phyloP scores from a whole-genome alignment of 371 early-diverging fungal species.

The Coemansia sp. region DNA sequence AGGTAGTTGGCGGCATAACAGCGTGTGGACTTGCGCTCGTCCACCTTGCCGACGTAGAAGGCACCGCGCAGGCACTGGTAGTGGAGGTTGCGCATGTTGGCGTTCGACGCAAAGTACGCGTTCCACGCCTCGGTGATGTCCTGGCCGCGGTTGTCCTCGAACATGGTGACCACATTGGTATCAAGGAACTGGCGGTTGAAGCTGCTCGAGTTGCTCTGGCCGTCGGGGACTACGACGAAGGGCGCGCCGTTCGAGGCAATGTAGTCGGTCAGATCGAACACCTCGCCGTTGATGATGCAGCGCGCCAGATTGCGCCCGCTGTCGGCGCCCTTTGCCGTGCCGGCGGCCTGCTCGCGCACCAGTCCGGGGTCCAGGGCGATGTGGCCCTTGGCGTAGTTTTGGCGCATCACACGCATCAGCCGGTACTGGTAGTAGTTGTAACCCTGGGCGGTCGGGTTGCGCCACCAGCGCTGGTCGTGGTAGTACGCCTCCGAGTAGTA shows the following conservation, averaged over 20 bases:
- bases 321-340: slow-evolving; percentile 43
- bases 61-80: slow-evolving; percentile 75
- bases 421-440: slow-evolving; percentile 68
- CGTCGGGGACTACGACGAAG: slow-evolving; percentile 54
- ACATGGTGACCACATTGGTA: slow-evolving; percentile 58
- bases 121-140: slow-evolving; percentile 67
- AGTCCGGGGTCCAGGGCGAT: slow-evolving; percentile 56
- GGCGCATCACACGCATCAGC: slow-evolving; percentile 62
- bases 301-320: slow-evolving; percentile 55
- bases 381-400: slow-evolving; percentile 67
- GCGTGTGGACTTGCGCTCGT: slow-evolving; percentile 70
- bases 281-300: slow-evolving; percentile 68
- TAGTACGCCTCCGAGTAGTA: slow-evolving; percentile 53
- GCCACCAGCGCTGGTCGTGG: slow-evolving; percentile 61
- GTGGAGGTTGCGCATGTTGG: slow-evolving; percentile 46
- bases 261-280: slow-evolving; percentile 78
- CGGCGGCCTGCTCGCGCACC: slow-evolving; percentile 38
- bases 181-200: slow-evolving; percentile 55
- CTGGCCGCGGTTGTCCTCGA: slow-evolving; percentile 66
- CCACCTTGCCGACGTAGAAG: slow-evolving; percentile 89
- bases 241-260: slow-evolving; percentile 56
- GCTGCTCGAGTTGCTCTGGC: slow-evolving; percentile 45
- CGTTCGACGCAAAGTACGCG: slow-evolving; percentile 33
- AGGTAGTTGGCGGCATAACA: slow-evolving; percentile 90
- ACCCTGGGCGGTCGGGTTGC: slow-evolving; percentile 40